Base-by-base conservation (phyloP, 1,284 basidiomycete species). In the Xerocomus nothofagi region DNA sequence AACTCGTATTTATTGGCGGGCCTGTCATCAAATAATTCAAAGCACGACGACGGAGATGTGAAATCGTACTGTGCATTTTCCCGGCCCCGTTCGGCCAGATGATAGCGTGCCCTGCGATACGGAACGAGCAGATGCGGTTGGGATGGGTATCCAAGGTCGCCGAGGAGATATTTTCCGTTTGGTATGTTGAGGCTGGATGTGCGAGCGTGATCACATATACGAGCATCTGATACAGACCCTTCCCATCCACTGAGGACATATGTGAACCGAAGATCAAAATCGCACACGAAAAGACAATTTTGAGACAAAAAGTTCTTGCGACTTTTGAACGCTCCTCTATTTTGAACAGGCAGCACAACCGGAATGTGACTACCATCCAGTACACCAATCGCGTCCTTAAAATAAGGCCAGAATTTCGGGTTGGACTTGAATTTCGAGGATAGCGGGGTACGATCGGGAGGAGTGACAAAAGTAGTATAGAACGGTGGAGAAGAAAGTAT, bases 261-360 rank as follows among this genome's bases (percentile, higher is more conserved):
- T 34, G 5, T 3, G 20, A 7, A 11, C 12, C 3, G 18, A 3
- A 0, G 0, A 9, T 44, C 3, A 11, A 57, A 57, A 7, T 45
- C 3, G 2, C 39, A 48, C 0, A 29, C 11, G 12, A 56, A 56
- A 0, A 54, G 17, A 0, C 3, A 2, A 26, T 66, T 66, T 8
- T 59, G 51, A 0, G 37, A 54, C 0, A 55, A 8, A 6, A 44
- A 48, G 0, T 57, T 62, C 30, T 66, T 66, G 0, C 34, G 8
- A 23, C 63, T 63, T 23, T n/a, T n/a, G n/a, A n/a, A n/a, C n/a
- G n/a, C n/a, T n/a, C n/a, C n/a, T n/a, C n/a, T n/a, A n/a, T n/a
- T n/a, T n/a, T n/a, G n/a, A n/a, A n/a, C n/a, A n/a, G 2, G 6
- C 17, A 2, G 9, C 20, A 5, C 2, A 34, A 33, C 7, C 4